phyloP scores from a whole-genome alignment of 164 flowering plant genomes.

The Vitis labrusca region DNA sequence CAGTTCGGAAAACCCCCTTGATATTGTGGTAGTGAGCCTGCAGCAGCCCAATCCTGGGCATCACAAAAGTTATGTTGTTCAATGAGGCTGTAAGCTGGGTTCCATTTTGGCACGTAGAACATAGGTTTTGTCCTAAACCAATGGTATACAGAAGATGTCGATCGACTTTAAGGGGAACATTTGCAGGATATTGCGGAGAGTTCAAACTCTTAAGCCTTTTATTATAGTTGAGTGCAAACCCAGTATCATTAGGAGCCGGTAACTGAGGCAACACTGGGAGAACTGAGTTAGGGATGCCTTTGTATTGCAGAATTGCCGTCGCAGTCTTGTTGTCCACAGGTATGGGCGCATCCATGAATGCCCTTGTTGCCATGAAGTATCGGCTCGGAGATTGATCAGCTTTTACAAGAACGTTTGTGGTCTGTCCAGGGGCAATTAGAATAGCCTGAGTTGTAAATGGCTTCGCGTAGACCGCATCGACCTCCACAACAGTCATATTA shows the following conservation, averaged over 20 bases:
- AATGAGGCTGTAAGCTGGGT: slow-evolving; percentile 13
- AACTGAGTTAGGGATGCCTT: slow-evolving; percentile 20
- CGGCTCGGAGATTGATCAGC: slow-evolving; percentile 20
- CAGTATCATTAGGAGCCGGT: slow-evolving; percentile 19
- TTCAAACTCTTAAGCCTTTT: slow-evolving; percentile 14
- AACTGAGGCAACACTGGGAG: slow-evolving; percentile 6
- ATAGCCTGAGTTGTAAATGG: slow-evolving; percentile 30
- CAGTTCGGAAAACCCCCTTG: slow-evolving; percentile 18
- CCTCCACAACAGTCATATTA: slow-evolving; percentile 33
- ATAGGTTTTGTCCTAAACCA: slow-evolving; percentile 21
- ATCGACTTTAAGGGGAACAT: slow-evolving; percentile 19
- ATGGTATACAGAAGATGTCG: slow-evolving; percentile 17
- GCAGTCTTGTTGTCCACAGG: slow-evolving; percentile 36
- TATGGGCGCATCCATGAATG: slow-evolving; percentile 34
- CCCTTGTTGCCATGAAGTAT: slow-evolving; percentile 28
- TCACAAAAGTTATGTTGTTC: slow-evolving; percentile 28
- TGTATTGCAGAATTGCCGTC: slow-evolving; percentile 30
- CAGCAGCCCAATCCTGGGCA: slow-evolving; percentile 24
- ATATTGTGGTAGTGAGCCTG: slow-evolving; percentile 20
- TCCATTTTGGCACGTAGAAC: slow-evolving; percentile 23
- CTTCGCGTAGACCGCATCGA: slow-evolving; percentile 35
- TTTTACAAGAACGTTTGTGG: slow-evolving; percentile 30
- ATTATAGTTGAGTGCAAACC: slow-evolving; percentile 8
- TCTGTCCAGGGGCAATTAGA: slow-evolving; percentile 38
- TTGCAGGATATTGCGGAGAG: slow-evolving; percentile 8